phyloP scores from a whole-genome alignment of 202 grass and related monocot species.

The Eragrostis tef region DNA sequence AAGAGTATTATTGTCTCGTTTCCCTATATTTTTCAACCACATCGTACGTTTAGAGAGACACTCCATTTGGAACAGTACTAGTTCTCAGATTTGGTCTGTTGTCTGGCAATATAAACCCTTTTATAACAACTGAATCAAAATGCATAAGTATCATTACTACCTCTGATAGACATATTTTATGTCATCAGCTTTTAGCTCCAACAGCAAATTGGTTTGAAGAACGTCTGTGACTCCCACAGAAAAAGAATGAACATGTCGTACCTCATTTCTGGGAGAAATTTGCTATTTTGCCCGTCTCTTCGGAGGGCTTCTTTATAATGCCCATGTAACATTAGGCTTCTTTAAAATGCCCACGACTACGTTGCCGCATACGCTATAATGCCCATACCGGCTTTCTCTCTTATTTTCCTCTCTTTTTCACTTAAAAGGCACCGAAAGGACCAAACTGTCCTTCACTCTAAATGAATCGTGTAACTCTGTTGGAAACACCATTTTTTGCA shows the following conservation, averaged over 20 bases:
- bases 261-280: too few species aligned
- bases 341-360: too few species aligned
- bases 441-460: too few species aligned
- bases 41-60: background rate
- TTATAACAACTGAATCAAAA: conserved; percentile 16
- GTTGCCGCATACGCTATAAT: too few species aligned
- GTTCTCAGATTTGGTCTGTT: background rate
- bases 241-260: conserved; percentile 67
- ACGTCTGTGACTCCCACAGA: conserved; percentile 83
- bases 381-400: too few species aligned
- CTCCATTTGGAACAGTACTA: background rate
- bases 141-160: conserved; percentile 46
- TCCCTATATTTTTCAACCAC: conserved; percentile 19
- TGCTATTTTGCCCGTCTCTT: too few species aligned
- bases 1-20: background rate
- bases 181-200: conserved; percentile 90
- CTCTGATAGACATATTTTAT: conserved; percentile 76
- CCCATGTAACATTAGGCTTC: too few species aligned
- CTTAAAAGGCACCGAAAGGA: too few species aligned
- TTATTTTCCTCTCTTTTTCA: too few species aligned
- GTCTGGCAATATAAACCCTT: background rate
- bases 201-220: conserved; percentile 68
- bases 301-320: too few species aligned
- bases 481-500: too few species aligned
- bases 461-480: too few species aligned